Percentiles rank a stretch among this genome's conserved stretches.
Conservation (phyloP, 768 basidiomycete species). For the Trametes maxima region DNA sequence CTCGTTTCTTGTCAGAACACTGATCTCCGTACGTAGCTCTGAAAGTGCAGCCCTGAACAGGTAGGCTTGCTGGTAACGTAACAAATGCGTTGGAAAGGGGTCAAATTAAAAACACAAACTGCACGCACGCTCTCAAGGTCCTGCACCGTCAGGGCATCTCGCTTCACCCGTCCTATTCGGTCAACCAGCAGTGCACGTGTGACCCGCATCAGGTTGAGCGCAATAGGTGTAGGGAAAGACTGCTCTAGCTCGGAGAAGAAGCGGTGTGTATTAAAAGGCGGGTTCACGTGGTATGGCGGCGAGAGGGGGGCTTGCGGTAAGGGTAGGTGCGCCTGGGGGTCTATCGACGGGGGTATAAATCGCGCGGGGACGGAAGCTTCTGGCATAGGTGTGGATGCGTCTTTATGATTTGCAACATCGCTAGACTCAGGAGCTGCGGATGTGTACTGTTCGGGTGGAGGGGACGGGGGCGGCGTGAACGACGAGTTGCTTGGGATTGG, state of each 20-base stretch:
- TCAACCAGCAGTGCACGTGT: constrained; percentile 80
- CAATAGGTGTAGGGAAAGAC: constrained; percentile 73
- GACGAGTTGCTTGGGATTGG: constrained; percentile 3
- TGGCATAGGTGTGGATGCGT: constrained; percentile 1
- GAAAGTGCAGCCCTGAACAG: constrained; percentile 92
- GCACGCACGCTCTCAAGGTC: constrained; percentile 79
- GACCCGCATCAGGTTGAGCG: constrained; percentile 81
- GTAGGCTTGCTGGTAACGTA: constrained; percentile 78
- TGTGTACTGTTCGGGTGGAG: constrained; percentile 4
- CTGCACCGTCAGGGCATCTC: constrained; percentile 72
- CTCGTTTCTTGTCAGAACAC: constrained; percentile 82
- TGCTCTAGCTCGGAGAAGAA: constrained; percentile 74
- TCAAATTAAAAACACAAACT: not conserved
- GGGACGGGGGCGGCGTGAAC: not conserved
- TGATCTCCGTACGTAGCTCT: constrained; percentile 85
- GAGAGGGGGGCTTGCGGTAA: constrained; percentile 23
- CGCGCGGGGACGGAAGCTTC: constrained; percentile 14
- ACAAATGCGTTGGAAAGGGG: not conserved
- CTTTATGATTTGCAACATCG: not conserved
- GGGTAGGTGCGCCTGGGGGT: constrained; percentile 23
- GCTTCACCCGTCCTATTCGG: constrained; percentile 66
- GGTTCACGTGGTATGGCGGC: constrained; percentile 53
- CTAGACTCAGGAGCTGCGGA: not conserved
- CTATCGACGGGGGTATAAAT: constrained; percentile 16
- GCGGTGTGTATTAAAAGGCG: constrained; percentile 82